phyloP scores from a whole-genome alignment of 257 asterid genomes.

The Solanum chiquidenum region DNA sequence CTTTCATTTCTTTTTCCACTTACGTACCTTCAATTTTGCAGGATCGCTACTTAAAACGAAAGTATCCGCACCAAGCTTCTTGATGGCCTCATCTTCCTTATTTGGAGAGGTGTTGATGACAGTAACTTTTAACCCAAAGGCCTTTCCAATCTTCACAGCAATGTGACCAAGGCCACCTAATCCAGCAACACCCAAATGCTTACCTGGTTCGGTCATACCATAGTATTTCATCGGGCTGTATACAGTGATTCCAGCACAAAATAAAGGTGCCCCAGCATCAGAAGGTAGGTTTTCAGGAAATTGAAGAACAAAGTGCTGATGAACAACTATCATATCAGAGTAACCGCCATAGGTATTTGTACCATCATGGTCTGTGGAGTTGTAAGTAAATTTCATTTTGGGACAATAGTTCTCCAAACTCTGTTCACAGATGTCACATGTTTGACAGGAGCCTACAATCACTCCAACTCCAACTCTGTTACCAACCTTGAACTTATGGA shows the following conservation, averaged over 20 bases:
- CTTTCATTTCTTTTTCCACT: not conserved
- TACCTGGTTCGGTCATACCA: slow-evolving; percentile 48
- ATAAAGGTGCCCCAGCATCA: slow-evolving; percentile 44
- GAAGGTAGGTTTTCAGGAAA: slow-evolving; percentile 41
- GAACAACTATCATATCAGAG: slow-evolving; percentile 43
- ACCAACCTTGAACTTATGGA: slow-evolving; percentile 37
- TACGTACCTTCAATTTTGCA: slow-evolving; percentile 41
- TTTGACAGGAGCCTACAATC: slow-evolving; percentile 44
- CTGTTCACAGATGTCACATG: slow-evolving; percentile 39
- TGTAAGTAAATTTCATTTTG: slow-evolving; percentile 26
- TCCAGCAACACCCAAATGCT: slow-evolving; percentile 53
- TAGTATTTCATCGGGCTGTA: slow-evolving; percentile 59
- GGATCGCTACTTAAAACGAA: slow-evolving; percentile 38
- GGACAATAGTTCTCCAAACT: slow-evolving; percentile 52
- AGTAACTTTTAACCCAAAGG: slow-evolving; percentile 54
- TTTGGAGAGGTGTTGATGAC: slow-evolving; percentile 43
- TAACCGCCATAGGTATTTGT: slow-evolving; percentile 54
- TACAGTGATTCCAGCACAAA: slow-evolving; percentile 59
- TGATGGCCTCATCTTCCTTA: slow-evolving; percentile 41
- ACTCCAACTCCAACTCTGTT: slow-evolving; percentile 63
- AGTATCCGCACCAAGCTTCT: slow-evolving; percentile 46
- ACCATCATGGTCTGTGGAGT: slow-evolving; percentile 31
- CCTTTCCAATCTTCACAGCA: slow-evolving; percentile 65
- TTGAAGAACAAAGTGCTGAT: slow-evolving; percentile 41
- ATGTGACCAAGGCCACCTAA: slow-evolving; percentile 69